Evolutionary conservation across 176 grass and related monocot genomes (phyloP), one percentile per base, ranked within the genome.

Genomic region (Pharus latifolius): DNA sequence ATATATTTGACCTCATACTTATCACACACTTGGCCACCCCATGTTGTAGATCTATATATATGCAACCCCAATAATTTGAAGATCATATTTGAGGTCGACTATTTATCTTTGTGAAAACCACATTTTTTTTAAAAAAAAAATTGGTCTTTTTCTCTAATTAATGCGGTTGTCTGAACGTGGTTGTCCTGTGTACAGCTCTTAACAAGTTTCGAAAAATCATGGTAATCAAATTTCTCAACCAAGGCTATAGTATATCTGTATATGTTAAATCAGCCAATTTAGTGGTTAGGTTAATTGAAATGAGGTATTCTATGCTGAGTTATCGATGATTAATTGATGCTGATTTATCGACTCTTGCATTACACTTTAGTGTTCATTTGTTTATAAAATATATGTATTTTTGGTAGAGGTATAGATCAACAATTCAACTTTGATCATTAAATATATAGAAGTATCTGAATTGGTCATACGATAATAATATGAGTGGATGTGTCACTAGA

Each of bases 111-210:
- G 10, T 35, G 17, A 49, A 49, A n/a, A 23, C 60, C 50, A 74
- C 59, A 56, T 28, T 69, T 60, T 10, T 57, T 31, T 30, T 65
- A 17, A 25, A n/a, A 48, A 49, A 37, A 53, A 12, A 9, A 10
- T 64, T n/a, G n/a, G 78, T 65, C 69, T 7, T 52, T 81, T 48
- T 81, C 50, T 15, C 20, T 66, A 7, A 28, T 65, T 49, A 65
- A 73, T 66, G 69, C 7, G 3, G 30, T 58, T 74, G 69, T 74
- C 69, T 58, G 73, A 40, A 73, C 40, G 51, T 66, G 54, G 7
- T 73, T 81, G 78, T 73, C 64, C 65, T 28, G 49, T 46, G n/a
- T 65, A 9, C 65, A 34, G 23, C 28, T n/a, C n/a, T n/a, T n/a
- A 57, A 22, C 29, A 65, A 40, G 38, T 37, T 63, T 72, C 30